A percentile compares a stretch with the other conserved stretches of the same genome.
Conservation (phyloP, 2,329 filamentous ascomycete genomes). For the Aspergillus hortae region DNA sequence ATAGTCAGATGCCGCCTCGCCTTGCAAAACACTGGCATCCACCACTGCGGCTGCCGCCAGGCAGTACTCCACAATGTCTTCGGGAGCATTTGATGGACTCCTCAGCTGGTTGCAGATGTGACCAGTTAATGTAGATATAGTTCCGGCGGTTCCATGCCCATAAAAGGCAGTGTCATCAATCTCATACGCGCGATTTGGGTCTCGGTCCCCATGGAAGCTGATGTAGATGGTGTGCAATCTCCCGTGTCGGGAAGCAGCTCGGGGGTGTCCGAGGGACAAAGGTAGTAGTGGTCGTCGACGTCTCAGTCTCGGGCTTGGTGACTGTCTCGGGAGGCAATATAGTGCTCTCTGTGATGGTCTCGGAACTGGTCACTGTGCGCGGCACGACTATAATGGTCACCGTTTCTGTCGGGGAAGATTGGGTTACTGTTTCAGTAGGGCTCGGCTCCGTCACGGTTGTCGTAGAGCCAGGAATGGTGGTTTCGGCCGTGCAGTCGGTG, state of each 20-base stretch:
- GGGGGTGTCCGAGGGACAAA: too few species aligned
- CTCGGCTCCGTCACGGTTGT: background rate
- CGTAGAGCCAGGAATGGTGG: too few species aligned
- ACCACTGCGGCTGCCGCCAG: constrained; percentile 8
- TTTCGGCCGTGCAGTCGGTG: too few species aligned
- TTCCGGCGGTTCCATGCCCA: constrained; percentile 4
- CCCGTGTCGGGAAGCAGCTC: background rate
- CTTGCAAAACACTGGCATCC: constrained; percentile 4
- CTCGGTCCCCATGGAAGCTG: constrained; percentile 12
- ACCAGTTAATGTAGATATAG: constrained; percentile 8
- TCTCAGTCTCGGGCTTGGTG: too few species aligned
- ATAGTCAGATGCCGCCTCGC: constrained; percentile 15
- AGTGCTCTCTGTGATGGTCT: too few species aligned
- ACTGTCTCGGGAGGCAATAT: too few species aligned
- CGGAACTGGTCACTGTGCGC: too few species aligned
- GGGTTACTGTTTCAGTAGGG: too few species aligned
- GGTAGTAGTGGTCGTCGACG: constrained; percentile 4
- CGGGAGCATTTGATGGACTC: constrained; percentile 16
- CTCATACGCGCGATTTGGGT: constrained; percentile 1
- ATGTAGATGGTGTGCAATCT: constrained; percentile 7
- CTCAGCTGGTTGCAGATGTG: constrained; percentile 18
- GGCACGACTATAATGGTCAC: background rate
- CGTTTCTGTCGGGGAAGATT: background rate
- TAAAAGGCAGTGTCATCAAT: too few species aligned
- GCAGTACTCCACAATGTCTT: constrained; percentile 14